Evolutionary conservation across 352 stramenopile genomes (phyloP).

Genomic region (Phytophthora crassamura): DNA sequence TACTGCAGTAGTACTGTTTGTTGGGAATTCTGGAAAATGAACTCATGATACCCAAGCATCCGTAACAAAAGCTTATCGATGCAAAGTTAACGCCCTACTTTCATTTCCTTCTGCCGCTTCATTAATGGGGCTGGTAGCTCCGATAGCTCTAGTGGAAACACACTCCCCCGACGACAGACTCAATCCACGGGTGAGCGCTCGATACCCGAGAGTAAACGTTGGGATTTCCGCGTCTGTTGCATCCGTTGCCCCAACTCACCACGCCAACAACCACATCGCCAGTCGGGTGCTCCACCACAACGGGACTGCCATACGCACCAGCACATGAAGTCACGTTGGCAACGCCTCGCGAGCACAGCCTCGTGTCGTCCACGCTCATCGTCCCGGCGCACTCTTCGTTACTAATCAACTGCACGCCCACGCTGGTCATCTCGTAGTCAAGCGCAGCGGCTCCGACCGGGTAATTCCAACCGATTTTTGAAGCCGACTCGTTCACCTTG

Average conservation of each 20-base stretch:
- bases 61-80: too few relatives aligned
- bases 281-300: conserved; percentile 28
- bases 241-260: conserved; percentile 62
- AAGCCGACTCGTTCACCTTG: conserved; percentile 23
- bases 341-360: conserved; percentile 51
- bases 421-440: conserved; percentile 31
- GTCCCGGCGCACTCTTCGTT: conserved; percentile 36
- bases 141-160: conserved; percentile 27
- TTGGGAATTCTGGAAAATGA: too few relatives aligned
- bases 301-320: conserved; percentile 54
- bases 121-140: too few relatives aligned
- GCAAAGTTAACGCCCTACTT: too few relatives aligned
- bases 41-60: too few relatives aligned
- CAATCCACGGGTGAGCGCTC: conserved; percentile 42
- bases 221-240: conserved; percentile 39
- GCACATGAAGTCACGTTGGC: conserved; percentile 46
- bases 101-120: too few relatives aligned
- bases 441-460: conserved; percentile 23
- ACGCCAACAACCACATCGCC: conserved; percentile 43
- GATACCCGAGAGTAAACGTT: conserved; percentile 59
- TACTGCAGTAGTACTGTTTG: too few relatives aligned
- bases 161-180: conserved; percentile 5
- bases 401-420: conserved; percentile 41
- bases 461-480: conserved; percentile 36
- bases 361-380: conserved; percentile 32